Percentiles rank a stretch among this genome's conserved stretches.
Evolutionary conservation across 2,329 filamentous ascomycete genomes (phyloP).

Genomic region (Drechslera avenae): DNA sequence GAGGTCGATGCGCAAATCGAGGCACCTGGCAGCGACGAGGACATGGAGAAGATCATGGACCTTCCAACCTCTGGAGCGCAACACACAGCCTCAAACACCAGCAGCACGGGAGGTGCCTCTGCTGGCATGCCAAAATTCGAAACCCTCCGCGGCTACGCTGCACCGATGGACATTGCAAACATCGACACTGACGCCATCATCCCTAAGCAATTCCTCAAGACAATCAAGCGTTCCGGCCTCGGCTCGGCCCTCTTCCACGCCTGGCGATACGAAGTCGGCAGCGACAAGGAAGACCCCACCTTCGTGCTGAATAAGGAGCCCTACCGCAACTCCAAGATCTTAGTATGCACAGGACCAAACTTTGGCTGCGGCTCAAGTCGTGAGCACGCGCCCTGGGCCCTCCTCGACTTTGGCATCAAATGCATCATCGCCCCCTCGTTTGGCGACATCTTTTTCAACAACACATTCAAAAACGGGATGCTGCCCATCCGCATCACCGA

Average conservation of each 20-base stretch:
- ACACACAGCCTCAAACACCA: slow-evolving; percentile 63
- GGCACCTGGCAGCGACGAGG: slow-evolving; percentile 64
- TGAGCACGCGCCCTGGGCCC: slow-evolving; percentile 96
- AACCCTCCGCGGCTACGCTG: slow-evolving; percentile 82
- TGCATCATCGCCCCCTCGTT: slow-evolving; percentile 88
- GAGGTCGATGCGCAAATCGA: slow-evolving; percentile 64
- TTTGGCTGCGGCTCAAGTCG: slow-evolving; percentile 93
- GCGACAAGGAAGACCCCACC: slow-evolving; percentile 72
- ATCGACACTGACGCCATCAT: slow-evolving; percentile 99
- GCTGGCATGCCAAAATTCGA: slow-evolving; percentile 83
- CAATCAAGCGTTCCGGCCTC: slow-evolving; percentile 95
- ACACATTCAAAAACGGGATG: slow-evolving; percentile 99
- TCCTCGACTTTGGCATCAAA: slow-evolving; percentile 95
- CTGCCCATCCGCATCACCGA: slow-evolving; percentile 79
- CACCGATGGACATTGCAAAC: slow-evolving; percentile 84
- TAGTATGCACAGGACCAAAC: slow-evolving; percentile 89
- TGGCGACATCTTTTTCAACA: slow-evolving; percentile 98
- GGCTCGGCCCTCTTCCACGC: slow-evolving; percentile 85
- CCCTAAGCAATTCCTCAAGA: slow-evolving; percentile 98
- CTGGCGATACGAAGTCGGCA: slow-evolving; percentile 71
- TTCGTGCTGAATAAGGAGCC: slow-evolving; percentile 92
- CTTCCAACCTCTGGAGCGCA: slow-evolving; percentile 64
- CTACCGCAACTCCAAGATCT: slow-evolving; percentile 82
- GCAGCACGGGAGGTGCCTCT: slow-evolving; percentile 52
- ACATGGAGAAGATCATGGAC: slow-evolving; percentile 68